These are phyloP conservation scores for Lavandula angustifolia DNA, from an alignment of 257 asterid species.

Conservation along the genomic window DNA sequence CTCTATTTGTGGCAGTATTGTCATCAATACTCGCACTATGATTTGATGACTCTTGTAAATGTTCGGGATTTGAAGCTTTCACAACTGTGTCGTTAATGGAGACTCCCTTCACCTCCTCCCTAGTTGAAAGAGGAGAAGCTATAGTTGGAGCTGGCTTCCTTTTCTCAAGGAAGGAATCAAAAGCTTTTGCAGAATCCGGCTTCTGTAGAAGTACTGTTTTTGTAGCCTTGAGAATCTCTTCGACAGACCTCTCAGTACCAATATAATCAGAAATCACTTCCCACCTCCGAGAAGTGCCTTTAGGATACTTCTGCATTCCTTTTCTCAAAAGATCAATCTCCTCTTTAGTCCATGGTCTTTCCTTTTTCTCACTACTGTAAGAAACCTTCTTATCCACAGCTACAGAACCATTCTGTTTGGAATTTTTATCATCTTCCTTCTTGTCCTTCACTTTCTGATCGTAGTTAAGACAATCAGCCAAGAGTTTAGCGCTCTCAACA, in stretches of 20 bases:
- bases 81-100: constrained; percentile 33
- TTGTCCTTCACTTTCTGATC: constrained; percentile 45
- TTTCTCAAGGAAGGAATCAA: constrained; percentile 93
- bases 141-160: constrained; percentile 73
- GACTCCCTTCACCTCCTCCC: constrained; percentile 55
- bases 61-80: constrained; percentile 20
- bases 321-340: constrained; percentile 93
- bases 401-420: constrained; percentile 59
- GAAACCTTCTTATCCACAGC: constrained; percentile 40
- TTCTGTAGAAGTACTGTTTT: constrained; percentile 94
- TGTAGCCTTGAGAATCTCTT: constrained; percentile 93
- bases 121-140: constrained; percentile 85
- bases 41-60: constrained; percentile 31
- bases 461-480: constrained; percentile 48
- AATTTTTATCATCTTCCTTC: constrained; percentile 44
- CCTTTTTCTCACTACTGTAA: constrained; percentile 53
- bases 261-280: constrained; percentile 91
- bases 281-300: constrained; percentile 97
- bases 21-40: constrained; percentile 36
- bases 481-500: constrained; percentile 50
- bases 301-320: constrained; percentile 84
- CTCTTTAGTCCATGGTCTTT: constrained; percentile 75
- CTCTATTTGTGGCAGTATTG: constrained; percentile 38
- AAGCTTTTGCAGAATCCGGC: constrained; percentile 88
- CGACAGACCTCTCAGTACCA: constrained; percentile 85